Conservation (phyloP, 108 stramenopile genomes). For the Pseudonitzschia delicatissima region DNA sequence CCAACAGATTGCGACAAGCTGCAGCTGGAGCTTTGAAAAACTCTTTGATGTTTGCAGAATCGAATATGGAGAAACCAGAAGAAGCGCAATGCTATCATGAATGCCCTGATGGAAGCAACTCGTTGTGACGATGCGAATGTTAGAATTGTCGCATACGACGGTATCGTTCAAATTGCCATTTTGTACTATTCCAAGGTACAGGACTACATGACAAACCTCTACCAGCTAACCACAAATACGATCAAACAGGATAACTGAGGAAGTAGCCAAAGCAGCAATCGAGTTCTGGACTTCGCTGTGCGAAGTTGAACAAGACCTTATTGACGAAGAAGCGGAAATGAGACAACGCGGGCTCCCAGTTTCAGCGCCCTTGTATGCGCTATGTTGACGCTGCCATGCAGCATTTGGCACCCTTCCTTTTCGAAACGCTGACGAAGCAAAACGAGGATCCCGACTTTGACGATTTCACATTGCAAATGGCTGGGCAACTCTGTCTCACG, state of each 20-base stretch:
- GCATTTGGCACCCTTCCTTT: conserved; percentile 80
- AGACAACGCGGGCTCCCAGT: conserved; percentile 42
- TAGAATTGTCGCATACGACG: conserved; percentile 86
- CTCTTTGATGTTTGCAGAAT: conserved; percentile 85
- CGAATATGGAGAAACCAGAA: conserved; percentile 89
- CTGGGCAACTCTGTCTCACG: conserved; percentile 82
- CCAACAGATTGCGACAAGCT: conserved; percentile 80
- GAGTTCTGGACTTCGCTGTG: conserved; percentile 95
- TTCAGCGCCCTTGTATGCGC: conserved; percentile 51
- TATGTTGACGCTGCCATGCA: conserved; percentile 79
- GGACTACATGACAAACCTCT: conserved; percentile 90
- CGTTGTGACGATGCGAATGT: conserved; percentile 66
- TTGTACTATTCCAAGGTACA: conserved; percentile 91
- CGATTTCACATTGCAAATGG: conserved; percentile 80
- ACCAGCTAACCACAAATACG: conserved; percentile 83
- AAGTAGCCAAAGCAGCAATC: conserved; percentile 87
- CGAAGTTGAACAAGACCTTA: conserved; percentile 85
- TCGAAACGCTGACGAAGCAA: conserved; percentile 87
- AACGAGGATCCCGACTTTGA: conserved; percentile 90
- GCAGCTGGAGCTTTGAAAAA: conserved; percentile 88
- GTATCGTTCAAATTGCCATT: conserved; percentile 83
- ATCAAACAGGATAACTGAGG: conserved; percentile 79
- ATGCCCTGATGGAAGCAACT: conserved; percentile 92
- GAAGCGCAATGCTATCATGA: conserved; percentile 94
- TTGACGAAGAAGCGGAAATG: conserved; percentile 63